These are phyloP conservation scores for Taphrina communis DNA, from an alignment of 1,139 yeast species.

Conservation along the genomic window DNA sequence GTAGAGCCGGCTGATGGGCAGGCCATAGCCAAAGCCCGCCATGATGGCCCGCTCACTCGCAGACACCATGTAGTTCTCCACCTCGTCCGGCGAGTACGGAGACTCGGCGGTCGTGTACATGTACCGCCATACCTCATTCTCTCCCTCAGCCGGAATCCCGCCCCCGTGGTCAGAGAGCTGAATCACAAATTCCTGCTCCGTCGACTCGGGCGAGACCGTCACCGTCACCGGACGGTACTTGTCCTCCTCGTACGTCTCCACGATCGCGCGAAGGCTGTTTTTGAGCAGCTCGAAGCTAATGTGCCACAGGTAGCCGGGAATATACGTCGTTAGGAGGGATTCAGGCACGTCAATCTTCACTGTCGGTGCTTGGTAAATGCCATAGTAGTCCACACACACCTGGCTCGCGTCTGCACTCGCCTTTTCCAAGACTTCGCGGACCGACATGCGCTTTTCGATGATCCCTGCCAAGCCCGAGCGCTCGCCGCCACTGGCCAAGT, in stretches of 20 bases:
- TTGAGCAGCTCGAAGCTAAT: conserved; percentile 85
- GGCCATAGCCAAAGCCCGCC: conserved; percentile 83
- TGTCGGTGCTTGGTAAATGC: conserved; percentile 78
- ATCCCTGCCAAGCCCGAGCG: conserved; percentile 77
- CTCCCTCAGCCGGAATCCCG: conserved; percentile 82
- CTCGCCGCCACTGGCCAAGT: conserved; percentile 68
- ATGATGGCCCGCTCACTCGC: conserved; percentile 40
- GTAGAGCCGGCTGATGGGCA: conserved; percentile 82
- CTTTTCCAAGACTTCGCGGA: conserved; percentile 77
- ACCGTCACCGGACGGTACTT: conserved; percentile 83
- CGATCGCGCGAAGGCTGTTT: conserved; percentile 85
- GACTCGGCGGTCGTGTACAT: conserved; percentile 78
- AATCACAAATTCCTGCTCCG: conserved; percentile 73
- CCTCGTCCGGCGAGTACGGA: conserved; percentile 47
- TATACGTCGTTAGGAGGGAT: conserved; percentile 78
- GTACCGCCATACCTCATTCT: conserved; percentile 89
- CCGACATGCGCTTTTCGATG: conserved; percentile 78
- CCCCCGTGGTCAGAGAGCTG: conserved; percentile 94
- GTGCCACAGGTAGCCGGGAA: conserved; percentile 87
- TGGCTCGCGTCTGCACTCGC: conserved; percentile 87
- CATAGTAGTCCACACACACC: conserved; percentile 86
- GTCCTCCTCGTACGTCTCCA: conserved; percentile 67
- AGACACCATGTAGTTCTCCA: conserved; percentile 17
- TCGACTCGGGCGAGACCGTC: conserved; percentile 86
- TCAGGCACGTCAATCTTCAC: conserved; percentile 75